Base-by-base conservation (phyloP, 1,139 yeast species). In the Blastobotrys capitulatus region DNA sequence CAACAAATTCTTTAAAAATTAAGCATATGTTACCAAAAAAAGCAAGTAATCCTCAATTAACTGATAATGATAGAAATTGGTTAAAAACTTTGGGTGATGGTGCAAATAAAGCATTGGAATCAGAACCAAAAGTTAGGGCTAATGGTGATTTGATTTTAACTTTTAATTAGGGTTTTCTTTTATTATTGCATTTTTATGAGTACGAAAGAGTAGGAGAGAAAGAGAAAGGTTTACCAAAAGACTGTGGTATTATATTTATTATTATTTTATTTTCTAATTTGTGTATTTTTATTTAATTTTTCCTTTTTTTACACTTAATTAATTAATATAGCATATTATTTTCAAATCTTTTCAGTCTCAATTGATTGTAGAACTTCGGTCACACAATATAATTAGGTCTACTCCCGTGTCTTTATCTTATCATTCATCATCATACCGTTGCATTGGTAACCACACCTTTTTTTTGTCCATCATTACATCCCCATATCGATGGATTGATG, bases 71-170 rank as follows among this genome's bases (percentile, higher is more conserved):
- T 26, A 39, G 50, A 31, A 46, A 45, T 13, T 59, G 61, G 63
- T 54, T 60, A 36, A 52, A 53, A 41, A 54, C 53, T 31, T 47
- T 58, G 25, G 56, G 55, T 2, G 19, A 40, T 8, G 50, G 42
- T 2, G 62, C 61, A 19, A 48, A 49, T 20, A 48, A 45, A 19
- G 62, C 61, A 12, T 40, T 58, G 12, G 48, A 52, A 19, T 32
- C 52, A n/a, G 61, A 59, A 49, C 56, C 61, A 2, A 49, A 39
- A 22, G 55, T 60, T 20, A 46, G 50, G 27, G 50, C 57, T 13
- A 55, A 52, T 12, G 63, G 62, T 16, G 56, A 57, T 16, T 57
- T 57, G 41, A 52, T 52, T 18, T 54, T 59, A 44, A 51, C 48
- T 25, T 47, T 48, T 48, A 42, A 44, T 18, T 12, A 36, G n/a